Percentiles rank a stretch among this genome's conserved stretches.
These are phyloP conservation scores for Alnus rubra DNA, from an alignment of 306 rosid genomes.

Conservation along the genomic window DNA sequence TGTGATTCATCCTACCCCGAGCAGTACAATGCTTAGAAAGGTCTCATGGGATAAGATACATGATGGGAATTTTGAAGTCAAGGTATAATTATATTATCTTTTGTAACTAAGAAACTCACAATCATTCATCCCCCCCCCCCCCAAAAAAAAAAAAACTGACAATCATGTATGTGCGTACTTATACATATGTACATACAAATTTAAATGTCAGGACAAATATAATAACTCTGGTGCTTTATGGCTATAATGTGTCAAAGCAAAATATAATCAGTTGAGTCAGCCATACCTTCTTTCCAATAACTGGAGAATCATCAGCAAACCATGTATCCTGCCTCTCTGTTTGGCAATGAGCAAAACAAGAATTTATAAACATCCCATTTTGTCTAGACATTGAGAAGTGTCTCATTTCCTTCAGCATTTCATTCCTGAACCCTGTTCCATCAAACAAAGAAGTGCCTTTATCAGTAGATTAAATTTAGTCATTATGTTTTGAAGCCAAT, in stretches of 20 bases:
- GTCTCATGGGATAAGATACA: background rate
- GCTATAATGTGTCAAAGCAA: background rate
- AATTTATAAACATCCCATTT: constrained; percentile 82
- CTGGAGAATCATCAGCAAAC: constrained; percentile 84
- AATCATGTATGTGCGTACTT: background rate
- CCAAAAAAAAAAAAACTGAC: background rate
- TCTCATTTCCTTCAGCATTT: constrained; percentile 61
- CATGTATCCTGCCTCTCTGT: constrained; percentile 92
- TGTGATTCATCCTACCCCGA: background rate
- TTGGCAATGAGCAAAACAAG: constrained; percentile 96
- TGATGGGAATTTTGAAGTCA: background rate
- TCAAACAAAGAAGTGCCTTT: constrained; percentile 9
- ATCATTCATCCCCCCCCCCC: background rate
- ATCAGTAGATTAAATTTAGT: constrained; percentile 7
- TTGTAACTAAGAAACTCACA: background rate
- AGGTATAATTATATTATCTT: background rate
- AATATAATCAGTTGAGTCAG: background rate
- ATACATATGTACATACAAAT: background rate
- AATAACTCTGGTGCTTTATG: background rate
- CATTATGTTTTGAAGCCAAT: background rate
- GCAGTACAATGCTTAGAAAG: background rate
- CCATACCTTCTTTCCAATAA: constrained; percentile 63
- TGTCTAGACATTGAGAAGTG: constrained; percentile 53
- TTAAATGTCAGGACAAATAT: constrained; percentile 6
- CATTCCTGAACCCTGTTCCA: constrained; percentile 74